A percentile compares a stretch with the other conserved stretches of the same genome.
Evolutionary conservation across 164 flowering plant genomes (phyloP).

Genomic region (Santalum album): DNA sequence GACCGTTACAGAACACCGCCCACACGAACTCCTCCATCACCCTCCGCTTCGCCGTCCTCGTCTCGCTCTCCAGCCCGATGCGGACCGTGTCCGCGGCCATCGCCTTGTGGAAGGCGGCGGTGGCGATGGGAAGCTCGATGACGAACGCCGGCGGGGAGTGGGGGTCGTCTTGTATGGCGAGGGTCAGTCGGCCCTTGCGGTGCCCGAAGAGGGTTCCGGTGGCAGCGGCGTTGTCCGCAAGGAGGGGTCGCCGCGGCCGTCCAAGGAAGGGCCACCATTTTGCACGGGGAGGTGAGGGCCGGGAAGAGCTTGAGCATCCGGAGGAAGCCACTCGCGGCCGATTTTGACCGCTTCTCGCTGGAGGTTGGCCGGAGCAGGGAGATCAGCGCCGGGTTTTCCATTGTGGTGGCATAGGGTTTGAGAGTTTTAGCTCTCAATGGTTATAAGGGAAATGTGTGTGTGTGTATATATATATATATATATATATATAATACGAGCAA

Average conservation of each 20-base stretch:
- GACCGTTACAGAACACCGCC: slow-evolving; percentile 79
- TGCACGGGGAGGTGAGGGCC: slow-evolving; percentile 68
- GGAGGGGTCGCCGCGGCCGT: slow-evolving; percentile 37
- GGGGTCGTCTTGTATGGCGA: slow-evolving; percentile 76
- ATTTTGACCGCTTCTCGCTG: slow-evolving; percentile 20
- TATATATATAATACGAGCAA: too few species aligned
- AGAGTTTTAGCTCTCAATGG: too few species aligned
- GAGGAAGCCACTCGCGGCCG: slow-evolving; percentile 35
- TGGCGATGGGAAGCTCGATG: slow-evolving; percentile 62
- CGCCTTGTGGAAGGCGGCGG: slow-evolving; percentile 53
- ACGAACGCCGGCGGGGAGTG: slow-evolving; percentile 52
- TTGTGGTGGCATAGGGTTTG: slow-evolving; percentile 33
- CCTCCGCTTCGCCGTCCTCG: slow-evolving; percentile 47
- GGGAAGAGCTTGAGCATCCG: slow-evolving; percentile 81
- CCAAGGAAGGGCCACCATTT: slow-evolving; percentile 69
- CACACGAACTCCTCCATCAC: slow-evolving; percentile 76
- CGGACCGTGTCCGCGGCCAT: slow-evolving; percentile 61
- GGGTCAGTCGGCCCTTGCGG: slow-evolving; percentile 50
- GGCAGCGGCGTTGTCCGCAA: slow-evolving; percentile 39
- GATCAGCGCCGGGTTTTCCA: slow-evolving; percentile 52
- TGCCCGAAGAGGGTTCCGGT: slow-evolving; percentile 69
- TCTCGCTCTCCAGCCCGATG: slow-evolving; percentile 74
- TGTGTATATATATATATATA: too few species aligned
- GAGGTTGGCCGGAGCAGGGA: slow-evolving; percentile 43
- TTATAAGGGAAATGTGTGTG: too few species aligned